A percentile compares a stretch with the other conserved stretches of the same genome.
These are phyloP conservation scores for Chlorella sp. DNA, from an alignment of 139 green algal genomes.

Conservation along the genomic window DNA sequence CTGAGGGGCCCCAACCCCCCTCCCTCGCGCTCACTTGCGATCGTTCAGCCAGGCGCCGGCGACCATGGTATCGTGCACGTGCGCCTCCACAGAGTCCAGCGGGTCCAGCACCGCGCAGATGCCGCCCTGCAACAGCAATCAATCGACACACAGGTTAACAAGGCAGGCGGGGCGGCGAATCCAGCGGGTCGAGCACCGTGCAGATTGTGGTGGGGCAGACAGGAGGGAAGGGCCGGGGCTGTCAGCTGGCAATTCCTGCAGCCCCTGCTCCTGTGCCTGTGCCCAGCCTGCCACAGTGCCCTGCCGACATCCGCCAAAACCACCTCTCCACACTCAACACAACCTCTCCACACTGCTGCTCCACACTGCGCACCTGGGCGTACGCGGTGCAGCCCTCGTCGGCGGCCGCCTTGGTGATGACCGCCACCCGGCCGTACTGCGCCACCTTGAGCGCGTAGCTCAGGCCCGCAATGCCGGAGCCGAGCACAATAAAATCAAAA, in stretches of 20 bases:
- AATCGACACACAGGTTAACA: not conserved
- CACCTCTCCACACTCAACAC: too few relatives aligned
- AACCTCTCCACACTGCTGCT: too few relatives aligned
- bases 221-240: too few relatives aligned
- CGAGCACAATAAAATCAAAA: slow-evolving; percentile 94
- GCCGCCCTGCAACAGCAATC: slow-evolving; percentile 75
- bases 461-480: slow-evolving; percentile 94
- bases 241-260: too few relatives aligned
- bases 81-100: slow-evolving; percentile 83
- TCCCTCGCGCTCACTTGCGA: slow-evolving; percentile 70
- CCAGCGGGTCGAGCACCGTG: not conserved
- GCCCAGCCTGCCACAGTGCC: too few relatives aligned
- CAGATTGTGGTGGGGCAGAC: too few relatives aligned
- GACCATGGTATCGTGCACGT: slow-evolving; percentile 92
- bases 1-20: too few relatives aligned
- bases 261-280: too few relatives aligned
- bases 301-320: too few relatives aligned
- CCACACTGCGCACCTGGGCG: slow-evolving; percentile 54
- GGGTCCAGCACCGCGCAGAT: slow-evolving; percentile 94
- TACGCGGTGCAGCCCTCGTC: slow-evolving; percentile 88
- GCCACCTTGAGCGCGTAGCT: slow-evolving; percentile 95
- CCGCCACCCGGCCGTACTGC: slow-evolving; percentile 87
- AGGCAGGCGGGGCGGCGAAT: not conserved
- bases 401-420: slow-evolving; percentile 92
- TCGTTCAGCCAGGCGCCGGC: slow-evolving; percentile 88